A percentile compares a stretch with the other conserved stretches of the same genome.
Conservation (phyloP, 768 basidiomycete species). For the Collybiopsis luxurians region DNA sequence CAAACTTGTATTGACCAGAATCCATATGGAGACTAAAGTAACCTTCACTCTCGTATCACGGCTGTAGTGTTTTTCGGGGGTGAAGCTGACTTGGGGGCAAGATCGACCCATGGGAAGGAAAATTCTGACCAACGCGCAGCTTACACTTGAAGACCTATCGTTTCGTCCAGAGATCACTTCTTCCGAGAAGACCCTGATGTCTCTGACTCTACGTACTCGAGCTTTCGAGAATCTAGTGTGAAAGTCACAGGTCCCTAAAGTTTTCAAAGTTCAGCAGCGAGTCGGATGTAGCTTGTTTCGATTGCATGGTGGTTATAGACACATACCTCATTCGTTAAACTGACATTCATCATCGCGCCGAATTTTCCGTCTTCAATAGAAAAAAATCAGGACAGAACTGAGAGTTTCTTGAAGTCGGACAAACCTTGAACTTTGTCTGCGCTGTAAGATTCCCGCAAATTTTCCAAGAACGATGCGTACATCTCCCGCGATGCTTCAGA, state of each 20-base stretch:
- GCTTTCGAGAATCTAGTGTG: conserved; percentile 79
- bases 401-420: background rate
- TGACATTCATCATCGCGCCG: conserved; percentile 95
- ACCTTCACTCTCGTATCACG: too few species aligned
- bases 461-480: conserved; percentile 72
- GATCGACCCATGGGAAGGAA: too few species aligned
- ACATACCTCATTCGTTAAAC: conserved; percentile 86
- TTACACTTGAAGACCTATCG: too few species aligned
- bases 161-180: too few species aligned
- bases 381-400: background rate
- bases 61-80: too few species aligned
- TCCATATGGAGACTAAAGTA: too few species aligned
- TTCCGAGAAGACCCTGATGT: background rate
- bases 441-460: conserved; percentile 63
- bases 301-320: too few species aligned
- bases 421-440: conserved; percentile 79
- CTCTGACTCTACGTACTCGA: conserved; percentile 50
- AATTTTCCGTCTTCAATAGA: conserved; percentile 75
- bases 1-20: too few species aligned
- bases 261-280: too few species aligned
- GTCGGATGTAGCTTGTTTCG: too few species aligned
- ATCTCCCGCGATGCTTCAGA: conserved; percentile 62
- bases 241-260: conserved; percentile 81
- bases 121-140: too few species aligned
- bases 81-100: too few species aligned